Evolutionary conservation across 306 rosid genomes (phyloP), one percentile per base, ranked within the genome.

Genomic region (Cicer cuneatum): DNA sequence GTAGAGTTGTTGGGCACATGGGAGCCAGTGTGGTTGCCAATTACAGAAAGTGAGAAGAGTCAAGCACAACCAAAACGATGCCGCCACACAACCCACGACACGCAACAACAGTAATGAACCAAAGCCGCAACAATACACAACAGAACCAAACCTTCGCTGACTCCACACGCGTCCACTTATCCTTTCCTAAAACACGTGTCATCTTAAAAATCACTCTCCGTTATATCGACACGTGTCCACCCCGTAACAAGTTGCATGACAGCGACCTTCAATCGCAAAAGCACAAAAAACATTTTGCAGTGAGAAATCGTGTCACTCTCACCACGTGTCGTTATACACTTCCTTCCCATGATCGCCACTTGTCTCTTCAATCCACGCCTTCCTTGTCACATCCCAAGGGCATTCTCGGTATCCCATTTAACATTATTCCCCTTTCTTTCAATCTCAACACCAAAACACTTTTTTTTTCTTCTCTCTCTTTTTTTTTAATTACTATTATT

Each of bases 321-420:
- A 49, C 84, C 90, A 90, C 96, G 92, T 91, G 92, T 80, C 85
- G 5, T 0, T 1, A 0, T 1, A 13, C 46, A n/a, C 5, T 64
- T 38, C 79, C 43, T 13, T 46, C 71, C 69, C 43, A 2, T 35
- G 8, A 5, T 38, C 4, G 79, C 92, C 92, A 89, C 85, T 81
- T 89, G 93, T 73, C 85, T 21, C 66, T 33, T 41, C 73, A 72
- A 63, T 49, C 80, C 41, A 61, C 72, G 59, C 76, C 46, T 79
- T 81, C 59, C 49, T 46, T 16, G 62, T 81, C 78, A 60, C 70
- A 78, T 66, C 13, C 12, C 29, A 21, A 66, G 96, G 98, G 82
- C 5, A 83, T 81, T 89, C 66, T 81, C 71, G 97, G 69, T 10
- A 78, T 21, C 5, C 3, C 0, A 41, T 18, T 14, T 64, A 66